Conservation (phyloP, 495 filamentous ascomycete species). For the Trypethelium eluteriae region DNA sequence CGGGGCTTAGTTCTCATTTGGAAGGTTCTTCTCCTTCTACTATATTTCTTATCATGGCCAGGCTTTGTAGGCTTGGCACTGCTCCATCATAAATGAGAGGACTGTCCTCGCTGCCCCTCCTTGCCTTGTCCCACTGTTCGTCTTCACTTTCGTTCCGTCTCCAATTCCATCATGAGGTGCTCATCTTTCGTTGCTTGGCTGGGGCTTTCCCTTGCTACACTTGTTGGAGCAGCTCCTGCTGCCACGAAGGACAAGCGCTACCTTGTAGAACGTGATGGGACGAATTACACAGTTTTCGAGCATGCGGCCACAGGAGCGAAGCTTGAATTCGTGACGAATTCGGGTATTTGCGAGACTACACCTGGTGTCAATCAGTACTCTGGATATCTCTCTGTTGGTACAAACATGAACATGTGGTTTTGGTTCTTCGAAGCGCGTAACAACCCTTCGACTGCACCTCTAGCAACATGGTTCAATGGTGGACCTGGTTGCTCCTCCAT, state of each 20-base stretch:
- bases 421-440: conserved; percentile 43
- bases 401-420: conserved; percentile 24
- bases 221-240: conserved; percentile 3
- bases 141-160: background rate
- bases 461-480: conserved; percentile 58
- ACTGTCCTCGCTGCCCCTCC: background rate
- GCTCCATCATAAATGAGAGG: conserved; percentile 2
- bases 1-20: background rate
- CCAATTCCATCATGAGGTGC: background rate
- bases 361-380: conserved; percentile 13
- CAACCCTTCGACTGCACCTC: conserved; percentile 36
- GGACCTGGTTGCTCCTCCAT: conserved; percentile 45
- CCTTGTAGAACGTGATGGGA: background rate
- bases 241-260: background rate
- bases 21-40: background rate
- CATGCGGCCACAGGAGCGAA: conserved; percentile 14
- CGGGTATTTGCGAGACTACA: conserved; percentile 15
- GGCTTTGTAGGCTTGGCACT: background rate
- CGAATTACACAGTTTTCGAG: conserved; percentile 9
- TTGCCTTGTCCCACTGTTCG: background rate
- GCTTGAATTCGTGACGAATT: conserved; percentile 24
- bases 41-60: background rate
- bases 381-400: conserved; percentile 15
- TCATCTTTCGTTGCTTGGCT: conserved; percentile 4
- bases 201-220: conserved; percentile 1